Evolutionary conservation across 2,329 filamentous ascomycete genomes (phyloP).

Genomic region (Aspergillus sp.): DNA sequence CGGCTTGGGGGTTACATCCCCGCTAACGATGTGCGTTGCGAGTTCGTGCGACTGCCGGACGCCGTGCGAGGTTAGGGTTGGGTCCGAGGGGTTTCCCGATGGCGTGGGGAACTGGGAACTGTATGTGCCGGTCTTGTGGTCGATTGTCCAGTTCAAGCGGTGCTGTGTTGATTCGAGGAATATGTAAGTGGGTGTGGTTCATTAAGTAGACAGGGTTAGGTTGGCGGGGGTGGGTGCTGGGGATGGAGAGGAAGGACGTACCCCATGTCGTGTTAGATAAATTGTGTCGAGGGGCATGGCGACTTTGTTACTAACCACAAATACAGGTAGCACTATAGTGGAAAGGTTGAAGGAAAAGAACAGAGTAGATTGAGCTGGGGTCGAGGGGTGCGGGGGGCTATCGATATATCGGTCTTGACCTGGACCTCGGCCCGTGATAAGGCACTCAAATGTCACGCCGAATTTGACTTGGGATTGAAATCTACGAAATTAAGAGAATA

Average conservation of each 20-base stretch:
- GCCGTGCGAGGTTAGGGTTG: slow-evolving; percentile 81
- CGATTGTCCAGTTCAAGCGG: slow-evolving; percentile 84
- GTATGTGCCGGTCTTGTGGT: slow-evolving; percentile 78
- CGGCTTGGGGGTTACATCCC: slow-evolving; percentile 38
- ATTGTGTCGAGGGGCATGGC: slow-evolving; percentile 68
- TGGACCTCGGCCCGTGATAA: slow-evolving; percentile 11
- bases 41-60: slow-evolving; percentile 80
- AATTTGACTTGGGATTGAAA: neutral
- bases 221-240: no score
- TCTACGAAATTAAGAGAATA: neutral
- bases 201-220: neutral
- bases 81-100: slow-evolving; percentile 84
- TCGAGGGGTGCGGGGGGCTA: slow-evolving; percentile 13
- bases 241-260: slow-evolving; percentile 47
- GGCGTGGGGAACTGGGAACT: slow-evolving; percentile 71
- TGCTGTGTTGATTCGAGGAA: slow-evolving; percentile 58
- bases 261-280: slow-evolving; percentile 73
- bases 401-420: neutral
- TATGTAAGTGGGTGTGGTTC: neutral
- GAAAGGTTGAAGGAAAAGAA: neutral
- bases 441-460: neutral
- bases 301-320: neutral
- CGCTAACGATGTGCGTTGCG: slow-evolving; percentile 44
- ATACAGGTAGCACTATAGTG: neutral
- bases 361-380: neutral